These are phyloP conservation scores for Cynanchum wilfordii DNA, from an alignment of 257 asterid genomes.

Conservation along the genomic window DNA sequence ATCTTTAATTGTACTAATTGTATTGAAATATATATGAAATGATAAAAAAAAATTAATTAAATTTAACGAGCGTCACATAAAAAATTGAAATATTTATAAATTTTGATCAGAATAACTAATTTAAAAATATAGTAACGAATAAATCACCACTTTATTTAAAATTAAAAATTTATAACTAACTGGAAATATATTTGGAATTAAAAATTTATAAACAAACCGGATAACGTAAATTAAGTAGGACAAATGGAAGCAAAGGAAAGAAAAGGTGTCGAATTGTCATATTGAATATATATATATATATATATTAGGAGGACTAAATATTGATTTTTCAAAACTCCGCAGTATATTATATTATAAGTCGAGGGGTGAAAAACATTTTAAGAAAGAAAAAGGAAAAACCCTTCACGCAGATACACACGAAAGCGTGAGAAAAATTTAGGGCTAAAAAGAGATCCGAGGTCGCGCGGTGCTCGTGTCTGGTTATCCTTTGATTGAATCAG, in stretches of 20 bases:
- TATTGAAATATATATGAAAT: too few species aligned
- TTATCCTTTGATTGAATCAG: neutral
- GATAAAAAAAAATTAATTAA: too few species aligned
- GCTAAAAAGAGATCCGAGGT: conserved; percentile 7
- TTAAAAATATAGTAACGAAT: too few species aligned
- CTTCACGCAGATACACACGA: neutral
- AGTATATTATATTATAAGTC: neutral
- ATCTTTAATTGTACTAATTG: too few species aligned
- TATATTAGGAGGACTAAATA: neutral
- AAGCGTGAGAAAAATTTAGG: conserved; percentile 15
- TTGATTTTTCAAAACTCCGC: neutral
- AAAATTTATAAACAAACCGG: too few species aligned
- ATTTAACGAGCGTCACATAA: too few species aligned
- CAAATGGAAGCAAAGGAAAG: neutral
- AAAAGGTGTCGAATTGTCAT: neutral
- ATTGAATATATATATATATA: neutral
- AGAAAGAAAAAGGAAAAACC: neutral
- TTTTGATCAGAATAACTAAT: too few species aligned
- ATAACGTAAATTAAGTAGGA: too few species aligned
- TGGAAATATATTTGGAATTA: too few species aligned
- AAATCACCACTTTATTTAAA: too few species aligned
- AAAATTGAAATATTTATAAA: too few species aligned
- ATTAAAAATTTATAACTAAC: too few species aligned
- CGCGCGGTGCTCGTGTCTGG: neutral
- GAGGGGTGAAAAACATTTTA: neutral